Evolutionary conservation across 2,329 filamentous ascomycete genomes (phyloP).

Genomic region (Atkinsonella texensis): DNA sequence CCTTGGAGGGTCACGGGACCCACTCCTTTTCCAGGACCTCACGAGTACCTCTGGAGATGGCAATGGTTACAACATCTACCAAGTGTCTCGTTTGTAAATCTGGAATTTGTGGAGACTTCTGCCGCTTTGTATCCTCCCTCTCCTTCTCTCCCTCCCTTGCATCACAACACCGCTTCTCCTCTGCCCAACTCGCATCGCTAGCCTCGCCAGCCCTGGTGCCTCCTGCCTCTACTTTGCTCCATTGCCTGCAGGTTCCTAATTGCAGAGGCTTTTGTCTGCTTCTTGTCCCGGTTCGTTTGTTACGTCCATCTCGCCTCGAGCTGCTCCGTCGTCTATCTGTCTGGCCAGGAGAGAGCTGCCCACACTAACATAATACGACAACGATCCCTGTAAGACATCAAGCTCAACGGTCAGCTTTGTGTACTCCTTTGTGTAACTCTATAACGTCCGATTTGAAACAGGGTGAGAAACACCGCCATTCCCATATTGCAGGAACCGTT

Average conservation of each 20-base stretch:
- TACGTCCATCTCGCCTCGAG: not conserved
- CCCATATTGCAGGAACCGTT: not conserved
- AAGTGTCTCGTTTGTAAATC: too few species aligned
- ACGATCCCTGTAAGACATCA: slow-evolving; percentile 2
- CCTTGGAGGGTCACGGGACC: too few species aligned
- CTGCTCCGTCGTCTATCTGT: not conserved
- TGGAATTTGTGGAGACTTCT: not conserved
- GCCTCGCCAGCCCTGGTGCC: slow-evolving; percentile 3
- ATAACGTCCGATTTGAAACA: not conserved
- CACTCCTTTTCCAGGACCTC: not conserved
- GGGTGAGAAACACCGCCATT: slow-evolving; percentile 2
- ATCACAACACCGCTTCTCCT: not conserved
- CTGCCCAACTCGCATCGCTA: slow-evolving; percentile 1
- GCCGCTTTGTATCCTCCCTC: not conserved
- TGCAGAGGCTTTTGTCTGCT: not conserved
- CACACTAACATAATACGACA: not conserved
- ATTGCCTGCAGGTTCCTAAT: not conserved
- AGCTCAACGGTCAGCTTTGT: slow-evolving; percentile 1
- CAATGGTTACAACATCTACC: too few species aligned
- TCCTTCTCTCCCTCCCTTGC: slow-evolving; percentile 3
- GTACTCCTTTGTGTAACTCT: not conserved
- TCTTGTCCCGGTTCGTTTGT: not conserved
- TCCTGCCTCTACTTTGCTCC: not conserved
- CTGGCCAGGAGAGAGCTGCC: not conserved
- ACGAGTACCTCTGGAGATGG: not conserved